Percentiles rank a stretch among this genome's conserved stretches.
These are phyloP conservation scores for Paxillus ammoniavirescens DNA, from an alignment of 768 basidiomycete species.

Conservation along the genomic window DNA sequence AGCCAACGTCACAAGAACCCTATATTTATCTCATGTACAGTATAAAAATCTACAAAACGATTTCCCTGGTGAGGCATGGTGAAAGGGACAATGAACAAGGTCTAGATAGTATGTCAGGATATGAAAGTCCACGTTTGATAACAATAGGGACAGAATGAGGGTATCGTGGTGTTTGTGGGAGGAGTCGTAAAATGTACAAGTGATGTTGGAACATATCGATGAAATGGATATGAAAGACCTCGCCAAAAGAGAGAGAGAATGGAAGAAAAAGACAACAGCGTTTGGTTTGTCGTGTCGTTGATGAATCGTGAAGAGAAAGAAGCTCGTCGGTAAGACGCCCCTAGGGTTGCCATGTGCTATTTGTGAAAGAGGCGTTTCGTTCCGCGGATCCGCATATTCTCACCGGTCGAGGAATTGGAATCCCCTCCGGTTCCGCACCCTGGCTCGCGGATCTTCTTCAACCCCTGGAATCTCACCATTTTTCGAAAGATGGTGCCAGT, in stretches of 20 bases:
- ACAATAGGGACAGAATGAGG: conserved; percentile 32
- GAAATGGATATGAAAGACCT: conserved; percentile 30
- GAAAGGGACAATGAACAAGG: conserved; percentile 8
- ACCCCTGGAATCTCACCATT: conserved; percentile 74
- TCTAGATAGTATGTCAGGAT: conserved; percentile 20
- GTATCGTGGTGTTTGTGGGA: conserved; percentile 34
- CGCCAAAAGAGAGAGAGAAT: conserved; percentile 11
- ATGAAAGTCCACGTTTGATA: conserved; percentile 23
- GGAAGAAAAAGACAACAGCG: conserved; percentile 8
- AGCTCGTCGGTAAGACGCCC: conserved; percentile 1
- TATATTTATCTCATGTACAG: conserved; percentile 5
- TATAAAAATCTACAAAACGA: conserved; percentile 23
- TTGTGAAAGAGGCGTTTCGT: conserved; percentile 6
- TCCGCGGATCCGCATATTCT: conserved; percentile 16
- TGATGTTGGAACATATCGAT: conserved; percentile 24
- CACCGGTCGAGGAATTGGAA: conserved; percentile 26
- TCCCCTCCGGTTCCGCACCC: conserved; percentile 13
- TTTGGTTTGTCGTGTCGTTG: conserved; percentile 25
- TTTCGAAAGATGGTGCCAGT: conserved; percentile 73
- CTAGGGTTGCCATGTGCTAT: conserved; percentile 6
- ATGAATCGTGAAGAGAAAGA: conserved; percentile 20
- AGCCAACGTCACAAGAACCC: neutral
- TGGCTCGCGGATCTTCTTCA: conserved; percentile 57
- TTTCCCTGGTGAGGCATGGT: conserved; percentile 3
- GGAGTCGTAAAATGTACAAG: conserved; percentile 28